A percentile compares a stretch with the other conserved stretches of the same genome.
Conservation (phyloP, 2,329 filamentous ascomycete species). For the Pseudogymnoascus sp. region DNA sequence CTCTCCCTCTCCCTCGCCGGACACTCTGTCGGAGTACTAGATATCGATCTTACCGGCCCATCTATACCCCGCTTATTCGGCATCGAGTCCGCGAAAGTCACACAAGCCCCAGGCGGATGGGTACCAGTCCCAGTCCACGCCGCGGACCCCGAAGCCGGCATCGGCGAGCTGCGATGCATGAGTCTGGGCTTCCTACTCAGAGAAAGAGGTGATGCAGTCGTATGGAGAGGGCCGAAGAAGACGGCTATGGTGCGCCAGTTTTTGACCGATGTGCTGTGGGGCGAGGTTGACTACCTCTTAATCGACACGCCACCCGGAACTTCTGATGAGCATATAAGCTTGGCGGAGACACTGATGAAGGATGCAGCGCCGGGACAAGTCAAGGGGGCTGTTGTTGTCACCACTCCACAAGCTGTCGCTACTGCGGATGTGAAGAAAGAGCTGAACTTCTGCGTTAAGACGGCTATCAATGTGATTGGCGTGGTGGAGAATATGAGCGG, state of each 20-base stretch:
- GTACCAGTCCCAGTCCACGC: conserved; percentile 78
- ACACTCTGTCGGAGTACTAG: conserved; percentile 86
- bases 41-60: conserved; percentile 91
- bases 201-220: conserved; percentile 79
- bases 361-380: conserved; percentile 60
- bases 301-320: conserved; percentile 96
- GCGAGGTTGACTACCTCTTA: conserved; percentile 78
- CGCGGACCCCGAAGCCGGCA: conserved; percentile 40
- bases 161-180: conserved; percentile 73
- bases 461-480: conserved; percentile 78
- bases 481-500: conserved; percentile 97
- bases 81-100: conserved; percentile 82
- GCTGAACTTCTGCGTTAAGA: conserved; percentile 76
- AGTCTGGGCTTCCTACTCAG: conserved; percentile 86
- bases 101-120: conserved; percentile 87
- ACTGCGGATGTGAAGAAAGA: conserved; percentile 86
- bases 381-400: conserved; percentile 86
- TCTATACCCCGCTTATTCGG: conserved; percentile 94
- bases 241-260: conserved; percentile 99
- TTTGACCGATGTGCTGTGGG: conserved; percentile 84
- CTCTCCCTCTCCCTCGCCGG: conserved; percentile 80
- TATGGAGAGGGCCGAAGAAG: conserved; percentile 97
- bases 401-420: conserved; percentile 88
- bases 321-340: conserved; percentile 92
- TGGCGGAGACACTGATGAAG: conserved; percentile 75